These are phyloP conservation scores for Globisporangium megalacanthum DNA, from an alignment of 352 stramenopile species.

Conservation along the genomic window DNA sequence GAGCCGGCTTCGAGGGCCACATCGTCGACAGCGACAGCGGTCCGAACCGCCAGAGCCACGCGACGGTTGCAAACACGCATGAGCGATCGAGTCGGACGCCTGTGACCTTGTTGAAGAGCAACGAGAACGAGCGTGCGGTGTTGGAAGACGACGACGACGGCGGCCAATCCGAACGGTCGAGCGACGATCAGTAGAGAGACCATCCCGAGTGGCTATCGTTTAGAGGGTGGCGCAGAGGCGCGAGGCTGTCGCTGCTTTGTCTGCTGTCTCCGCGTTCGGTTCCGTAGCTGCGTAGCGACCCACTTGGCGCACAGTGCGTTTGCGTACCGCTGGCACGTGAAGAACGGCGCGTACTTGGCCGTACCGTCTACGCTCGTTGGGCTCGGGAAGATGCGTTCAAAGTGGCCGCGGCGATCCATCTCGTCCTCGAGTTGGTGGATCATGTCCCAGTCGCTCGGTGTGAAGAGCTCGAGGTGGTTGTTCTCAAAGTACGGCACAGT, in stretches of 20 bases:
- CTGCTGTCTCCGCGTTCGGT: not conserved
- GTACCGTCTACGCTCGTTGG: slow-evolving; percentile 7
- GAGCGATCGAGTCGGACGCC: slow-evolving; percentile 4
- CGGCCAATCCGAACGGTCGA: not conserved
- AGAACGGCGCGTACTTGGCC: slow-evolving; percentile 32
- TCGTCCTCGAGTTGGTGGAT: slow-evolving; percentile 67
- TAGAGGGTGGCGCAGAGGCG: not conserved
- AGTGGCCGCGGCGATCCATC: slow-evolving; percentile 50
- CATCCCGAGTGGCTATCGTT: not conserved
- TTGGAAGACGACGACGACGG: slow-evolving; percentile 1
- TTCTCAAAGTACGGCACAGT: slow-evolving; percentile 6
- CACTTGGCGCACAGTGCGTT: slow-evolving; percentile 61
- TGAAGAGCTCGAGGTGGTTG: slow-evolving; percentile 20
- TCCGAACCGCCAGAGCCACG: slow-evolving; percentile 3
- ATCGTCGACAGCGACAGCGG: slow-evolving; percentile 3
- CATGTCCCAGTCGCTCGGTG: slow-evolving; percentile 45
- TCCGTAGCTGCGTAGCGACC: slow-evolving; percentile 31
- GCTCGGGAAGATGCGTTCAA: slow-evolving; percentile 70
- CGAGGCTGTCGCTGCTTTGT: not conserved
- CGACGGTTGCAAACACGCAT: slow-evolving; percentile 7
- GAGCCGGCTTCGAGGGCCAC: slow-evolving; percentile 4
- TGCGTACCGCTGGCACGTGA: slow-evolving; percentile 55
- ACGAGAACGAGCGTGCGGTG: not conserved
- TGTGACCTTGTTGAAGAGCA: not conserved
- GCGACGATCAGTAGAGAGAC: not conserved